A percentile compares a stretch with the other conserved stretches of the same genome.
Evolutionary conservation across 106 monocot genomes (phyloP).

Genomic region (Iris macrosiphon): DNA sequence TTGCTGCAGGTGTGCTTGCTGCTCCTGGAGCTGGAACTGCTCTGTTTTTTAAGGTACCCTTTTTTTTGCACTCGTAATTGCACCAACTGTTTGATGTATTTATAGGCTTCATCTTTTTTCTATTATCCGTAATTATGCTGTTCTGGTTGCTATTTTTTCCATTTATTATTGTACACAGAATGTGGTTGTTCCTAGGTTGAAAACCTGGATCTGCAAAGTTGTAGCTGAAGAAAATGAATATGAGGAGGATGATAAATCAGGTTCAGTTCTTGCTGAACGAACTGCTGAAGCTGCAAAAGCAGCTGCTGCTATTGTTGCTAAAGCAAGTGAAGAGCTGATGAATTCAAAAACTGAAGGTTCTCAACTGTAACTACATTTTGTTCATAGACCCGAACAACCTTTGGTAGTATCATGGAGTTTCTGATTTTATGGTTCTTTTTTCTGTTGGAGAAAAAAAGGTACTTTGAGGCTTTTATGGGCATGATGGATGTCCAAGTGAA

Average conservation of each 20-base stretch:
- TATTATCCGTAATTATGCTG: too few relatives aligned
- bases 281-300: constrained; percentile 50
- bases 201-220: constrained; percentile 74
- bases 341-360: constrained; percentile 73
- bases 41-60: constrained; percentile 59
- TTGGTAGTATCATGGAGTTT: too few relatives aligned
- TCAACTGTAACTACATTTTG: too few relatives aligned
- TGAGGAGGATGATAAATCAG: constrained; percentile 34
- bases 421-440: constrained; percentile 3
- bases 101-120: too few relatives aligned
- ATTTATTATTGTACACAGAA: constrained; percentile 43
- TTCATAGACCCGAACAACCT: too few relatives aligned
- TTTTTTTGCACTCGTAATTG: background rate
- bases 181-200: constrained; percentile 61
- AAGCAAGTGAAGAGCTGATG: constrained; percentile 80
- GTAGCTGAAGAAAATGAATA: constrained; percentile 48
- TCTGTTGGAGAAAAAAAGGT: constrained; percentile 55
- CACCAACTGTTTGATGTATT: background rate
- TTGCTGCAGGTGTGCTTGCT: constrained; percentile 63
- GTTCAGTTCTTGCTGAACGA: constrained; percentile 45
- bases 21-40: constrained; percentile 73
- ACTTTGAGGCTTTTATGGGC: constrained; percentile 65
- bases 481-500: constrained; percentile 78
- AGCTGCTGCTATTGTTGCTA: constrained; percentile 73
- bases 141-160: too few relatives aligned